Conservation (phyloP, 495 filamentous ascomycete genomes). For the Aspergillus panamensis region DNA sequence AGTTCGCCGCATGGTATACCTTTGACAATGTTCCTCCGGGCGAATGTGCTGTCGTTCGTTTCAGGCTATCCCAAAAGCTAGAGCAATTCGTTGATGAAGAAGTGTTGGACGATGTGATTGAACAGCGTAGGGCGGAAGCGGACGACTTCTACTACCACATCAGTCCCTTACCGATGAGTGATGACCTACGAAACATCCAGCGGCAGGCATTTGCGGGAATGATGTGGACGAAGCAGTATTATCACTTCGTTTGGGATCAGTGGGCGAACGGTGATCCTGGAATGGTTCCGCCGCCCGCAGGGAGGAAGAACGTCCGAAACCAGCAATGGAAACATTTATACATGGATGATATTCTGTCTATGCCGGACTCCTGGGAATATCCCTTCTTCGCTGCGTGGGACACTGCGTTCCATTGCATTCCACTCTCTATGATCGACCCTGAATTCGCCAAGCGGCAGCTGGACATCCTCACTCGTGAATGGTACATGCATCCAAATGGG, state of each 20-base stretch:
- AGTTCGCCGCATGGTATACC: conserved; percentile 85
- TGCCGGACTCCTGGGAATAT: conserved; percentile 99
- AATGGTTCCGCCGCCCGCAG: conserved; percentile 78
- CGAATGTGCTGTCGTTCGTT: conserved; percentile 92
- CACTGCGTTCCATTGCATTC: conserved; percentile 93
- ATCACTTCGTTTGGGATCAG: conserved; percentile 94
- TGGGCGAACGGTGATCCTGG: conserved; percentile 80
- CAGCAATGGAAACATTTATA: conserved; percentile 89
- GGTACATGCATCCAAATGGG: conserved; percentile 99
- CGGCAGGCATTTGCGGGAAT: conserved; percentile 91
- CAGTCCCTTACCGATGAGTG: conserved; percentile 89
- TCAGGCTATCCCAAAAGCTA: conserved; percentile 72
- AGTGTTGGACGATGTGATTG: conserved; percentile 85
- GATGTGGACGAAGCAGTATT: conserved; percentile 98
- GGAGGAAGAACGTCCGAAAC: conserved; percentile 79
- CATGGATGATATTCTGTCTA: conserved; percentile 90
- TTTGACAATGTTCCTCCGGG: conserved; percentile 89
- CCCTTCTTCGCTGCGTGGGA: conserved; percentile 99
- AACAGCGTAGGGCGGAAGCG: conserved; percentile 77
- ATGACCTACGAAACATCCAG: conserved; percentile 93
- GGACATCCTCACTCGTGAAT: conserved; percentile 90
- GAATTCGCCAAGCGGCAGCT: conserved; percentile 98
- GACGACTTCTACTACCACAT: conserved; percentile 95
- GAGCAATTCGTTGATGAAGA: conserved; percentile 86
- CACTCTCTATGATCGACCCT: conserved; percentile 92